These are phyloP conservation scores for Gracilaria gracilis DNA, from an alignment of 23 red algal species.

Conservation along the genomic window DNA sequence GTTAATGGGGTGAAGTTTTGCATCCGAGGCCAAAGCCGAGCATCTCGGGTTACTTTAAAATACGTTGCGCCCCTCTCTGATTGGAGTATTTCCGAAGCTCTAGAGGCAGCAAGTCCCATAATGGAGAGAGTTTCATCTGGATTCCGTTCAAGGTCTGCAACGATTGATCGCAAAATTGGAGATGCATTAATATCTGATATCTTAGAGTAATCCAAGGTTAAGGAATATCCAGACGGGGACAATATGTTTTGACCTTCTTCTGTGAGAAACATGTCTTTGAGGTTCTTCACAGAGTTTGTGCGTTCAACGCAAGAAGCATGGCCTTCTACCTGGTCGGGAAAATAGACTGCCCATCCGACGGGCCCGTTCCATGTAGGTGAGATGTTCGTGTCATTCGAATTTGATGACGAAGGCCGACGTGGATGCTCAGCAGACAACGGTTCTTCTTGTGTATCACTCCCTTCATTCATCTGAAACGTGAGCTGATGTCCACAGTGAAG, in stretches of 20 bases:
- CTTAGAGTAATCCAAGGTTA: constrained; percentile 59
- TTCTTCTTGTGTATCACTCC: background rate
- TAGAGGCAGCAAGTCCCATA: constrained; percentile 71
- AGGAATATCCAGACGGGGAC: constrained; percentile 42
- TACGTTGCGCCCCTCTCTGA: background rate
- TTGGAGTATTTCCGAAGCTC: constrained; percentile 59
- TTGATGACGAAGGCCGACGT: background rate
- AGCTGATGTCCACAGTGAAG: no score
- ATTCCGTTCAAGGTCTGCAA: constrained; percentile 20
- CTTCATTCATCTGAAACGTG: background rate
- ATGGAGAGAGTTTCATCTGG: constrained; percentile 69
- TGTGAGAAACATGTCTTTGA: constrained; percentile 67
- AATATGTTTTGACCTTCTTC: constrained; percentile 47
- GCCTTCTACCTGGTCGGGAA: constrained; percentile 57
- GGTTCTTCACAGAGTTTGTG: constrained; percentile 40
- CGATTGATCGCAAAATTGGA: constrained; percentile 57
- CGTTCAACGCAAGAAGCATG: constrained; percentile 51
- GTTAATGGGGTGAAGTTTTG: constrained; percentile 71
- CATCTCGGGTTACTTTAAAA: constrained; percentile 30
- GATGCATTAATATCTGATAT: constrained; percentile 30
- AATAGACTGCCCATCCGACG: constrained; percentile 76
- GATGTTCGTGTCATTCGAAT: background rate
- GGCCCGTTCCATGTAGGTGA: constrained; percentile 54
- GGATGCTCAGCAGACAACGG: background rate
- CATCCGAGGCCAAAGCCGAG: constrained; percentile 76